A percentile compares a stretch with the other conserved stretches of the same genome.
Evolutionary conservation across 441 rosid species (phyloP).

Genomic region (Aquilaria agallochum): DNA sequence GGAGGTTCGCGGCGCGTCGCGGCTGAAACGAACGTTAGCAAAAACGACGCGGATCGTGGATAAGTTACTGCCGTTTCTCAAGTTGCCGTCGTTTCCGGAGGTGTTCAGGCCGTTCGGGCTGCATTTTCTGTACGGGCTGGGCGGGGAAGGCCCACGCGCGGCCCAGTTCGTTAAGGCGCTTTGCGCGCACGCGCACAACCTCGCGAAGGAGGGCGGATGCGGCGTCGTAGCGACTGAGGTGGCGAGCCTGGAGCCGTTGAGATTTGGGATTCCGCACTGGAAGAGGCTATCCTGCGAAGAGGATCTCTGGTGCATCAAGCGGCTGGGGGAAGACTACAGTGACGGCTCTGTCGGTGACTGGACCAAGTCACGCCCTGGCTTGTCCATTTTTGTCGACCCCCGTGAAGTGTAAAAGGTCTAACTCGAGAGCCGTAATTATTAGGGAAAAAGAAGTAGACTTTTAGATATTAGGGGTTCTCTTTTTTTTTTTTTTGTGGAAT

Average conservation of each 20-base stretch:
- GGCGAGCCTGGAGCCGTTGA: constrained; percentile 63
- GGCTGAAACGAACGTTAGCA: constrained; percentile 44
- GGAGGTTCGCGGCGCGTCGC: constrained; percentile 78
- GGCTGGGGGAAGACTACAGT: constrained; percentile 79
- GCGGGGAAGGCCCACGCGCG: constrained; percentile 85
- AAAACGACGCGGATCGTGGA: constrained; percentile 66
- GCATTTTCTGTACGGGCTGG: constrained; percentile 74
- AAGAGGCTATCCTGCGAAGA: constrained; percentile 77
- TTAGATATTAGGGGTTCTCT: not conserved
- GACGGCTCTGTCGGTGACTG: constrained; percentile 91
- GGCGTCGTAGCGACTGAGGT: constrained; percentile 83
- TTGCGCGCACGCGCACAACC: constrained; percentile 74
- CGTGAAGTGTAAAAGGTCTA: constrained; percentile 57
- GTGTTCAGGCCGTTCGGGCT: constrained; percentile 80
- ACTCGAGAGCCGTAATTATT: not conserved
- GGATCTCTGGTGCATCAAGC: constrained; percentile 91
- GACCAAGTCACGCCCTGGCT: constrained; percentile 83
- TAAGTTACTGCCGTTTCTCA: constrained; percentile 68
- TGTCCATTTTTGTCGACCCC: constrained; percentile 96
- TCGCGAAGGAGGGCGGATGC: constrained; percentile 64
- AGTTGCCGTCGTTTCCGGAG: constrained; percentile 80
- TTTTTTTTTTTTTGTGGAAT: not conserved
- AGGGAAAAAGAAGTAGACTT: constrained; percentile 1
- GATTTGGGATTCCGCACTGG: constrained; percentile 84
- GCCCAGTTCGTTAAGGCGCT: constrained; percentile 50